phyloP scores from a whole-genome alignment of 352 stramenopile genomes.

The Pythium brachiatum region DNA sequence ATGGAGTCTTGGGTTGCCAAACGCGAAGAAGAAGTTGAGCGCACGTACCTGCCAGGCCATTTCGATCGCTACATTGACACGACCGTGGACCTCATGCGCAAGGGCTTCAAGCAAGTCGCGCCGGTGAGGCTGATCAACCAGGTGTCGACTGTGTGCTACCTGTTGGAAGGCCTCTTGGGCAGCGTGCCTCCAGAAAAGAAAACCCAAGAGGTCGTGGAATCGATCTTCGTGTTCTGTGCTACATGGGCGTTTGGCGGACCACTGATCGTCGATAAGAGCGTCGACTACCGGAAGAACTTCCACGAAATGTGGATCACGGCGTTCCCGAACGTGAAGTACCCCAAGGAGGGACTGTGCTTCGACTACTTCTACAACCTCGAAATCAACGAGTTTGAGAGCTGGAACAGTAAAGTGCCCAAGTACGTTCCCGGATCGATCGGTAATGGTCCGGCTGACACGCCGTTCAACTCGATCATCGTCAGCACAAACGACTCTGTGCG shows the following conservation, averaged over 20 bases:
- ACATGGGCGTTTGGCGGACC: conserved; percentile 97
- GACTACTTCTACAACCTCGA: conserved; percentile 97
- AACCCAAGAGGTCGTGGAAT: conserved; percentile 91
- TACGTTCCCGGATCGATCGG: conserved; percentile 92
- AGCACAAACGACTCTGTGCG: conserved; percentile 95
- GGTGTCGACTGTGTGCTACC: conserved; percentile 95
- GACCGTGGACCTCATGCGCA: conserved; percentile 92
- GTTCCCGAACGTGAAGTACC: conserved; percentile 90
- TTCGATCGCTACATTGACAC: conserved; percentile 97
- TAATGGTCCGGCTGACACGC: conserved; percentile 89
- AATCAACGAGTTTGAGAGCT: conserved; percentile 91
- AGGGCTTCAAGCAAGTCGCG: conserved; percentile 95
- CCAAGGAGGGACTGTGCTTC: conserved; percentile 95
- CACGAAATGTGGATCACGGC: conserved; percentile 80
- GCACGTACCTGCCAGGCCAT: conserved; percentile 89
- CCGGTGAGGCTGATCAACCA: conserved; percentile 94
- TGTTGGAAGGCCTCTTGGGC: conserved; percentile 92
- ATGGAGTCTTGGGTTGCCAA: conserved; percentile 95
- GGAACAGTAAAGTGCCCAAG: conserved; percentile 91
- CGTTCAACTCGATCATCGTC: conserved; percentile 96
- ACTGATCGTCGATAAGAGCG: conserved; percentile 92
- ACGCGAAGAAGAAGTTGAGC: conserved; percentile 89
- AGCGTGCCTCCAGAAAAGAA: conserved; percentile 89
- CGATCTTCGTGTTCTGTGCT: conserved; percentile 95
- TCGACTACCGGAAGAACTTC: conserved; percentile 90